Evolutionary conservation across 1,284 basidiomycete species (phyloP).

Genomic region (Puccinia hordei): DNA sequence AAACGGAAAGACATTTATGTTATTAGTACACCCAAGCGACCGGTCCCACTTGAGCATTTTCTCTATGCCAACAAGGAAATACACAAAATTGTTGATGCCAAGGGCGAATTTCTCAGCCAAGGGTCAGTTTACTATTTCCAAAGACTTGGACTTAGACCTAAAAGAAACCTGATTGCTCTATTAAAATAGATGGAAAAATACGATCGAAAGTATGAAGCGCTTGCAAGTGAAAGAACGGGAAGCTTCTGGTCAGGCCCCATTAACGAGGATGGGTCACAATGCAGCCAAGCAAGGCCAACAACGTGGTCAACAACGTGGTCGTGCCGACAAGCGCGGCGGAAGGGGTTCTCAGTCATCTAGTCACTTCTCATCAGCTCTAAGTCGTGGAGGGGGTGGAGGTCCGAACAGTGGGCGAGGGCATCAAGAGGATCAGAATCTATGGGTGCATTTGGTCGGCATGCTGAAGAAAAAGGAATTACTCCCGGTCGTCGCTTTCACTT

Average conservation of each 20-base stretch:
- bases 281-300: conserved; percentile 50
- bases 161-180: conserved; percentile 19
- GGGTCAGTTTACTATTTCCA: conserved; percentile 64
- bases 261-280: conserved; percentile 51
- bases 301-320: conserved; percentile 54
- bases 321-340: conserved; percentile 54
- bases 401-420: conserved; percentile 65
- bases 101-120: conserved; percentile 72
- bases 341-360: conserved; percentile 50
- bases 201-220: conserved; percentile 79
- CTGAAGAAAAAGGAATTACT: conserved; percentile 82
- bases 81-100: conserved; percentile 87
- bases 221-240: conserved; percentile 61
- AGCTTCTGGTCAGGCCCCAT: conserved; percentile 53
- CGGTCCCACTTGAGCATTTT: conserved; percentile 95
- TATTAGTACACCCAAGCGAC: conserved; percentile 92
- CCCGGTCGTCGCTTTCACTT: conserved; percentile 94
- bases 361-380: conserved; percentile 61
- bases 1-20: conserved; percentile 99
- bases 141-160: neutral
- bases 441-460: conserved; percentile 85
- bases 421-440: conserved; percentile 81
- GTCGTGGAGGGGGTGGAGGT: conserved; percentile 64
- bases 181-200: conserved; percentile 74
- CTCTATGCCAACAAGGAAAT: conserved; percentile 88